These are phyloP conservation scores for Tylopilus plumbeoviolaceoides DNA, from an alignment of 768 basidiomycete species.

Conservation along the genomic window DNA sequence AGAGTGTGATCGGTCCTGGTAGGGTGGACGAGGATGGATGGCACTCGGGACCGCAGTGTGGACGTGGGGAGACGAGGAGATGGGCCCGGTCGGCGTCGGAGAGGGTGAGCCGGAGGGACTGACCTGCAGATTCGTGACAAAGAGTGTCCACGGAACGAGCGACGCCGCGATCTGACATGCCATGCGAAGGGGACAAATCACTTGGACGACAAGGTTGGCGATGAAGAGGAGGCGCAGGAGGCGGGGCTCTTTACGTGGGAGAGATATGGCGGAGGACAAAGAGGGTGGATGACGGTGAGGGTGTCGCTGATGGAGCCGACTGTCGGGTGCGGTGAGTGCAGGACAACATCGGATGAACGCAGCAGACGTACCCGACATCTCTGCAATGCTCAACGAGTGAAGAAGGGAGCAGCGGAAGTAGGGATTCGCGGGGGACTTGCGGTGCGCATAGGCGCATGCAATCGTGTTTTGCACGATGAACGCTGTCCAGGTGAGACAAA, in stretches of 20 bases:
- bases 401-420: background rate
- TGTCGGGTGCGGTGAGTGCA: background rate
- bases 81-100: too few species aligned
- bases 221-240: slow-evolving; percentile 11
- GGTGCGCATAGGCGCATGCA: background rate
- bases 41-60: too few species aligned
- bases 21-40: too few species aligned
- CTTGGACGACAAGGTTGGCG: background rate
- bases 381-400: background rate
- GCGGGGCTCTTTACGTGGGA: background rate
- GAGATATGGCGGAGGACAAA: slow-evolving; percentile 1
- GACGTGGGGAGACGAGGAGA: too few species aligned
- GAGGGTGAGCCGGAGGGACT: too few species aligned
- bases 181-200: background rate
- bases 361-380: slow-evolving; percentile 3
- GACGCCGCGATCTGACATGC: background rate
- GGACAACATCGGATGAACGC: background rate
- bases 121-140: slow-evolving; percentile 11
- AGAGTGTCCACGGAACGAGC: background rate
- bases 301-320: background rate
- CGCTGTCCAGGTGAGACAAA: slow-evolving; percentile 5
- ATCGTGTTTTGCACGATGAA: slow-evolving; percentile 4
- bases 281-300: background rate
- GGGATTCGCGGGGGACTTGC: background rate
- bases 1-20: too few species aligned